phyloP scores from a whole-genome alignment of 352 stramenopile species.

The Phytopythium sindhum region DNA sequence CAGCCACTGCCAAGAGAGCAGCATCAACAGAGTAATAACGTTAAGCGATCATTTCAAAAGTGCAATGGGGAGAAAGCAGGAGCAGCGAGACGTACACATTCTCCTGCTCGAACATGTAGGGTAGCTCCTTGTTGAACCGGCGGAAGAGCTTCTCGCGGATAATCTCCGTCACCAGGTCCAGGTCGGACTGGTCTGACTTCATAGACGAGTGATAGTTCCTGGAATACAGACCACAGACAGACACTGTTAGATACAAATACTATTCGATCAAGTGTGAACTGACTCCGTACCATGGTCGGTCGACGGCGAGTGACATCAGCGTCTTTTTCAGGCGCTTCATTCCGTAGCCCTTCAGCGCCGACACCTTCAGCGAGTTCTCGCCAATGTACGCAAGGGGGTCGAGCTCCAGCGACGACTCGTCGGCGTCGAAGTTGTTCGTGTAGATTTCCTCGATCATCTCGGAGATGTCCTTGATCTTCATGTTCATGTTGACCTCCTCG shows the following conservation, averaged over 20 bases:
- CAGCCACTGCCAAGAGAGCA: slow-evolving; percentile 40
- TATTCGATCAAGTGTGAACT: background rate
- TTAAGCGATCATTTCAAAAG: background rate
- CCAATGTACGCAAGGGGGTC: slow-evolving; percentile 71
- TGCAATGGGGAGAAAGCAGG: background rate
- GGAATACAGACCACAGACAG: background rate
- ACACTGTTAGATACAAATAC: background rate
- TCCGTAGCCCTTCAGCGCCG: slow-evolving; percentile 64
- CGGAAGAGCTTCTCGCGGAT: slow-evolving; percentile 86
- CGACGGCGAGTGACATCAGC: slow-evolving; percentile 60
- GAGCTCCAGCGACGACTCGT: slow-evolving; percentile 46
- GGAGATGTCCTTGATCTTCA: slow-evolving; percentile 72
- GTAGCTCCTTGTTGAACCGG: slow-evolving; percentile 86
- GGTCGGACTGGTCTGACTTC: slow-evolving; percentile 77
- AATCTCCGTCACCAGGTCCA: slow-evolving; percentile 85
- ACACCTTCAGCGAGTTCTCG: slow-evolving; percentile 75
- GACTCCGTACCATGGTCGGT: slow-evolving; percentile 51
- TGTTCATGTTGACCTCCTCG: slow-evolving; percentile 51
- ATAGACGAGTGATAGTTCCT: slow-evolving; percentile 84
- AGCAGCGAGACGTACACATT: slow-evolving; percentile 40
- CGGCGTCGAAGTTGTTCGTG: slow-evolving; percentile 53
- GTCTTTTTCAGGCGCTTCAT: slow-evolving; percentile 66
- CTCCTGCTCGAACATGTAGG: slow-evolving; percentile 80
- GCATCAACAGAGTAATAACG: background rate
- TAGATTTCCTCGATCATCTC: slow-evolving; percentile 85